Evolutionary conservation across 2,329 filamentous ascomycete species (phyloP).

Genomic region (Tolypocladium sp.): DNA sequence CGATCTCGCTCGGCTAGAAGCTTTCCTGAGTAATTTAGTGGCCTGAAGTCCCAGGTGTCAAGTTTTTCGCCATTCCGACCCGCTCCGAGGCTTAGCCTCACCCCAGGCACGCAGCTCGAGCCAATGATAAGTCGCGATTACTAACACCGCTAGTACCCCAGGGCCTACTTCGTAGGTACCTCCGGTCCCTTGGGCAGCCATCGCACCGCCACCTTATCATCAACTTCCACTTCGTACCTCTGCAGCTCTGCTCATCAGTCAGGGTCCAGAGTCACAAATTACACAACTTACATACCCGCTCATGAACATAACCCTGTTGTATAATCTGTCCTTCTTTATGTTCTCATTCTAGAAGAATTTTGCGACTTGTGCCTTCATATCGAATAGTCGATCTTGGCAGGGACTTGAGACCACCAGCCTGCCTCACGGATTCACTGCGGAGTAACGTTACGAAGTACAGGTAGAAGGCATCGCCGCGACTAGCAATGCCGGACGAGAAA

Average conservation of each 20-base stretch:
- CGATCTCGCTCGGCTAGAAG: conserved; percentile 34
- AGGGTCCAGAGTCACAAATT: background rate
- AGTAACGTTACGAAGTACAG: background rate
- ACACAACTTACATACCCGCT: background rate
- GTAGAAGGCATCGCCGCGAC: background rate
- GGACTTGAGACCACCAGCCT: background rate
- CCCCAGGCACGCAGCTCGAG: conserved; percentile 1
- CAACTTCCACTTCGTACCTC: background rate
- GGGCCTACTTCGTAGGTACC: too few relatives aligned
- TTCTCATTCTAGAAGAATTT: background rate
- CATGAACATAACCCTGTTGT: background rate
- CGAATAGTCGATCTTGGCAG: background rate
- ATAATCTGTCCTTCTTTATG: background rate
- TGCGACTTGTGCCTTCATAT: background rate
- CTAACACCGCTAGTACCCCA: conserved; percentile 11
- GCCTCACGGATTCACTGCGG: background rate
- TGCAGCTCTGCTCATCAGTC: background rate
- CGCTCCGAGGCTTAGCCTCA: conserved; percentile 26
- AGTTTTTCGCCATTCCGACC: conserved; percentile 31
- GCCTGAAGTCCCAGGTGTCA: conserved; percentile 27
- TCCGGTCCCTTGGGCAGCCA: background rate
- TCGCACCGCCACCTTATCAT: background rate
- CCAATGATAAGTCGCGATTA: conserved; percentile 28
- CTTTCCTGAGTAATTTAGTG: conserved; percentile 34
- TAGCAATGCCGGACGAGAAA: conserved; percentile 13